Base-by-base conservation (phyloP, 345 rosid species). In the Eucalyptus melliodora region DNA sequence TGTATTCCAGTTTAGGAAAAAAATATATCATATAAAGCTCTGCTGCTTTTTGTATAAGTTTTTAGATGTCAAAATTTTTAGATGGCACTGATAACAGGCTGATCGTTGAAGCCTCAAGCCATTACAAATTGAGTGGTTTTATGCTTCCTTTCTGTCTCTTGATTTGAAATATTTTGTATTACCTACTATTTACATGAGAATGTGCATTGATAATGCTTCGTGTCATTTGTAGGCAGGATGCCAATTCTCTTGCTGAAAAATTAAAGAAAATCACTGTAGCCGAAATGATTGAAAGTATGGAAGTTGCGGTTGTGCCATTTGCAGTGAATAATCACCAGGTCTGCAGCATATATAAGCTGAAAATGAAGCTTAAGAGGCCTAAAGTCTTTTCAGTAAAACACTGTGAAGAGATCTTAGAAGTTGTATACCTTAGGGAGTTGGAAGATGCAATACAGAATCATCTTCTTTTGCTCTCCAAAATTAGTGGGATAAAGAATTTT, bases 391-490 rank as follows among this genome's bases (percentile, higher is more conserved):
- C 96, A 23, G 89, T 91, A 50, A 91, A 94, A 87, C 95, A 95
- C 91, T 98, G 99, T 95, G 91, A 91, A 88, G 96, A 96, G 89
- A 93, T 94, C 31, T 91, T 98, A 86, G 90, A 89, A 65, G 91
- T 90, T 87, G 87, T 50, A 51, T 98, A 92, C 93, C 87, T 95
- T 91, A 96, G 99, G 93, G 96, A 93, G 89, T 91, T 98, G 93
- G 99, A 98, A 93, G 99, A 98, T 91, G 96, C 98, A 77, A 94
- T 97, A 88, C 96, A 96, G 90, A 96, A 44, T 89, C 98, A 97
- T 90, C 87, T 97, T 86, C 82, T 87, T 65, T 92, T 98, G 94
- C 96, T 96, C 69, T 88, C 92, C 56, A 95, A 81, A 92, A 98
- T 97, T 31, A 96, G 93, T 44, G 99, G 99, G 91, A 95, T 97